These are phyloP conservation scores for Alternaria sp. DNA, from an alignment of 2,329 filamentous ascomycete species.

Conservation along the genomic window DNA sequence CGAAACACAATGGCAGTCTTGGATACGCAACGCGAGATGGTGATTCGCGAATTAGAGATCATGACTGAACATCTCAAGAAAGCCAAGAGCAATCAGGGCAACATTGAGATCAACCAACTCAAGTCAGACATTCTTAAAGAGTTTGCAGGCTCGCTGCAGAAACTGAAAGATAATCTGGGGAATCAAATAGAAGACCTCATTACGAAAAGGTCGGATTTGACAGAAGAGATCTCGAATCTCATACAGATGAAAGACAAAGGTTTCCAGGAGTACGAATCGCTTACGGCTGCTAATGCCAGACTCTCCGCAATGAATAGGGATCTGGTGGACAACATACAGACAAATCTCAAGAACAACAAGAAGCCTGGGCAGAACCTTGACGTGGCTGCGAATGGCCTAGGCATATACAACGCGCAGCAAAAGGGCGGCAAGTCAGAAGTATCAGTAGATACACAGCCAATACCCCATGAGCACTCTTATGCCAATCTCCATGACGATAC, in stretches of 20 bases:
- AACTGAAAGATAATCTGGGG: constrained; percentile 80
- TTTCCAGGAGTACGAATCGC: constrained; percentile 92
- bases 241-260: constrained; percentile 90
- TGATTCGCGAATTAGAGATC: constrained; percentile 89
- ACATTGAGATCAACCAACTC: constrained; percentile 77
- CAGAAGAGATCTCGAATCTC: constrained; percentile 84
- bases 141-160: constrained; percentile 68
- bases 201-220: constrained; percentile 80
- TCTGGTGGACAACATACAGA: constrained; percentile 91
- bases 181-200: constrained; percentile 86
- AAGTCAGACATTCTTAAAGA: constrained; percentile 69
- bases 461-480: constrained; percentile 49
- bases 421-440: constrained; percentile 51
- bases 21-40: constrained; percentile 94
- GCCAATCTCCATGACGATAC: constrained; percentile 64
- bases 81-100: constrained; percentile 80
- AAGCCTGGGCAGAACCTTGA: constrained; percentile 58
- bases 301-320: constrained; percentile 95
- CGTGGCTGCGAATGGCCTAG: constrained; percentile 64
- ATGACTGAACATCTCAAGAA: constrained; percentile 87
- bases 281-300: constrained; percentile 93
- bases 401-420: constrained; percentile 62
- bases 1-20: constrained; percentile 93
- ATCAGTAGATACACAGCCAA: constrained; percentile 52
- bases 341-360: constrained; percentile 82